phyloP scores from a whole-genome alignment of 1,284 basidiomycete species.

The Entoloma clypeatum region DNA sequence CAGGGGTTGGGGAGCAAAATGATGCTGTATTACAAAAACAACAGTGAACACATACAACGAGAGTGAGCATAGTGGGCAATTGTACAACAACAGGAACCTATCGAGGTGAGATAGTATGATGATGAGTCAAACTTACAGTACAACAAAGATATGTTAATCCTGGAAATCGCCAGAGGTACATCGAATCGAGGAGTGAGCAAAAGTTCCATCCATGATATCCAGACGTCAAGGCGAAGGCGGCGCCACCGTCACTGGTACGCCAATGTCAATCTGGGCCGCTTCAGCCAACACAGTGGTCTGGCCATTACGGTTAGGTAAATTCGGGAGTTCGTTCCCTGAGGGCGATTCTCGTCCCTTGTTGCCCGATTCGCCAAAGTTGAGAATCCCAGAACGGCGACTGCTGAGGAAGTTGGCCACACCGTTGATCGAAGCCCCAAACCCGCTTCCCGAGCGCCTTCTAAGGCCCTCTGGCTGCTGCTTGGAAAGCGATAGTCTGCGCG shows the following conservation, averaged over 20 bases:
- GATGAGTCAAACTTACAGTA: too few relatives aligned
- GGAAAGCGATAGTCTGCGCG: slow-evolving; percentile 19
- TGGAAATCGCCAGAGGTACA: neutral
- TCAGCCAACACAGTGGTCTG: slow-evolving; percentile 25
- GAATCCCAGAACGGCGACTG: slow-evolving; percentile 16
- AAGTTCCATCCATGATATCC: neutral
- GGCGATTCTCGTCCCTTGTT: slow-evolving; percentile 8
- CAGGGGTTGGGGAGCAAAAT: too few relatives aligned
- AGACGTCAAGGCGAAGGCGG: slow-evolving; percentile 14
- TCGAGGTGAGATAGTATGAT: too few relatives aligned
- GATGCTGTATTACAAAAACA: too few relatives aligned
- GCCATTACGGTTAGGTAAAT: slow-evolving; percentile 11
- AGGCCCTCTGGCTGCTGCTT: slow-evolving; percentile 16
- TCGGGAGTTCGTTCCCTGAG: slow-evolving; percentile 5
- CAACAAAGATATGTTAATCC: too few relatives aligned
- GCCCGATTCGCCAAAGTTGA: slow-evolving; percentile 12
- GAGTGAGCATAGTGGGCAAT: too few relatives aligned
- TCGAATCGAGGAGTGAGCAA: neutral
- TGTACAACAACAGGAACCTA: too few relatives aligned
- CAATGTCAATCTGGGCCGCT: slow-evolving; percentile 31
- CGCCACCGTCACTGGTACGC: slow-evolving; percentile 6
- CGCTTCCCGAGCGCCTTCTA: slow-evolving; percentile 28
- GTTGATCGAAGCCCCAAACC: slow-evolving; percentile 16
- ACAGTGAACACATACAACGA: too few relatives aligned
- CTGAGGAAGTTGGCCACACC: slow-evolving; percentile 13